Conservation (phyloP, 352 stramenopile genomes). For the Phytopythium oedochilum region DNA sequence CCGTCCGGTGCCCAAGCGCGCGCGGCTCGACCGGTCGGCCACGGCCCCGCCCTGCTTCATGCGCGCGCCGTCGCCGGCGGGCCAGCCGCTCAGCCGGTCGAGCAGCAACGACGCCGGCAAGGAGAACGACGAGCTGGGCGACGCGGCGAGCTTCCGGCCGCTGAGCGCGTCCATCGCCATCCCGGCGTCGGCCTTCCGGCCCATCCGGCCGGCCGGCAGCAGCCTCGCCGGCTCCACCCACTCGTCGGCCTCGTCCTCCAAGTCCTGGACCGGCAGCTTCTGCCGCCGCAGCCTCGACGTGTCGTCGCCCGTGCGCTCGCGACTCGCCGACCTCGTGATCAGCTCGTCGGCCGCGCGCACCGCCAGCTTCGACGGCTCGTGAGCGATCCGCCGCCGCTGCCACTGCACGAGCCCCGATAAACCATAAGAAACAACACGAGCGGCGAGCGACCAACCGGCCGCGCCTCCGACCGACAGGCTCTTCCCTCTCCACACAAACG, state of each 20-base stretch:
- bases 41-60: constrained; percentile 26
- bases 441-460: no score
- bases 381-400: constrained; percentile 1
- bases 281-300: constrained; percentile 68
- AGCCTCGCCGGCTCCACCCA: constrained; percentile 13
- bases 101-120: constrained; percentile 12
- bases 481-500: neutral
- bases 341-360: constrained; percentile 43
- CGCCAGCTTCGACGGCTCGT: constrained; percentile 52
- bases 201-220: constrained; percentile 23
- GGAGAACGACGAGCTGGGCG: constrained; percentile 7
- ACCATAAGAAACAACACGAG: no score
- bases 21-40: constrained; percentile 25
- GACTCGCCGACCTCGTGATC: constrained; percentile 61
- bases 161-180: constrained; percentile 52
- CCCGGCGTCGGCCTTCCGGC: constrained; percentile 24
- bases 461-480: no score
- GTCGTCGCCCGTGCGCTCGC: constrained; percentile 47
- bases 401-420: neutral
- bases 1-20: constrained; percentile 47
- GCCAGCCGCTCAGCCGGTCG: constrained; percentile 4
- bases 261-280: constrained; percentile 53
- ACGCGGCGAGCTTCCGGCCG: neutral
- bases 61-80: constrained; percentile 16
- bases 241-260: constrained; percentile 48